Conservation (phyloP, 176 grass and related monocot species). For the Eragrostis nindensis region DNA sequence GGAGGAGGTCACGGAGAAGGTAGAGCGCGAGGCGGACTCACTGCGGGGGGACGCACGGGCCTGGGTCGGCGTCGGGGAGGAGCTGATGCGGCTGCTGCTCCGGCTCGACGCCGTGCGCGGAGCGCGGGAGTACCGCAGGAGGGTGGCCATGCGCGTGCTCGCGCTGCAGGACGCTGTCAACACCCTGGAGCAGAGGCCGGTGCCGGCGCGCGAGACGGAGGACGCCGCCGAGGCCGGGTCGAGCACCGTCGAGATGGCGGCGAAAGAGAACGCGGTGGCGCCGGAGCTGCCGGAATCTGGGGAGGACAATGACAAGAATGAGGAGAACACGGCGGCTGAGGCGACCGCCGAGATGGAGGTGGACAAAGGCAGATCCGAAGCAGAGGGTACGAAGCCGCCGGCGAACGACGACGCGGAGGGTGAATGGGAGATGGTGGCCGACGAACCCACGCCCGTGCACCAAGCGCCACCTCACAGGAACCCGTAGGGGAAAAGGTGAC, state of each 20-base stretch:
- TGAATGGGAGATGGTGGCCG: slow-evolving; percentile 44
- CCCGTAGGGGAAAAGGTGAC: background rate
- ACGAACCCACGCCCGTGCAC: background rate
- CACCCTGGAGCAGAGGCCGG: slow-evolving; percentile 28
- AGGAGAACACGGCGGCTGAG: background rate
- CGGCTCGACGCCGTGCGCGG: slow-evolving; percentile 64
- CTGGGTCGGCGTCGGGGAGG: slow-evolving; percentile 46
- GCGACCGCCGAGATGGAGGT: slow-evolving; percentile 7
- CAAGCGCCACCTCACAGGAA: background rate
- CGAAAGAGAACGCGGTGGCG: too few relatives aligned
- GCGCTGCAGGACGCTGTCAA: slow-evolving; percentile 72
- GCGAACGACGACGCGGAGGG: slow-evolving; percentile 17
- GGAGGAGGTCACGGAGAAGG: background rate
- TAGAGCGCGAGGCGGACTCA: slow-evolving; percentile 16
- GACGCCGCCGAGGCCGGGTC: background rate
- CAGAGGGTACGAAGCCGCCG: background rate
- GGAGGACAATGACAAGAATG: background rate
- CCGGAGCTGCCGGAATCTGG: too few relatives aligned
- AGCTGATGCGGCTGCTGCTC: slow-evolving; percentile 64
- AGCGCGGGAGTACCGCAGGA: slow-evolving; percentile 62
- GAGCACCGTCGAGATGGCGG: background rate
- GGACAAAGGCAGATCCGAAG: background rate
- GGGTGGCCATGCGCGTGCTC: slow-evolving; percentile 63
- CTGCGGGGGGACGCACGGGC: slow-evolving; percentile 38
- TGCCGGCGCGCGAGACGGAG: background rate